Conservation (phyloP, 768 basidiomycete genomes). For the Lentinula sp. region DNA sequence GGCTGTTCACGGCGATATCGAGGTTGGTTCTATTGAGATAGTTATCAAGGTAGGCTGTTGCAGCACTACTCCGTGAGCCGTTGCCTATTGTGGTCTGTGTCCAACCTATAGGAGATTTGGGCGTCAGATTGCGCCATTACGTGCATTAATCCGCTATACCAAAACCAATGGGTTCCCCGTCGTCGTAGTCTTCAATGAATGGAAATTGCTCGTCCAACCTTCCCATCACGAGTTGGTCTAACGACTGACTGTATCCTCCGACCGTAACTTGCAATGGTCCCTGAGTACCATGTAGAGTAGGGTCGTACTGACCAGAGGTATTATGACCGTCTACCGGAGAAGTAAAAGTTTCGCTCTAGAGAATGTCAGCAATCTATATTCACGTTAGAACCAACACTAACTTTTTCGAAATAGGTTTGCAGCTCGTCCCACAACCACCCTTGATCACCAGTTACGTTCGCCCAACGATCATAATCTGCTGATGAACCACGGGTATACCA, state of each 20-base stretch:
- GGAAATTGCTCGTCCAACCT: slow-evolving; percentile 18
- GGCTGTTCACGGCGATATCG: slow-evolving; percentile 13
- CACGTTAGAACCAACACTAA: not conserved
- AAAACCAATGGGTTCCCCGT: slow-evolving; percentile 21
- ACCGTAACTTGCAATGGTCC: slow-evolving; percentile 21
- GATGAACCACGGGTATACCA: slow-evolving; percentile 14
- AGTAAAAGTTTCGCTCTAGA: not conserved
- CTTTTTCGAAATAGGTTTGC: slow-evolving; percentile 15
- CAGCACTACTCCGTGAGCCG: slow-evolving; percentile 15
- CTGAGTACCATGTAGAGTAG: slow-evolving; percentile 19
- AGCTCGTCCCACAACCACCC: slow-evolving; percentile 28
- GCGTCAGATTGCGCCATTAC: not conserved
- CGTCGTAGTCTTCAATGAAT: slow-evolving; percentile 24
- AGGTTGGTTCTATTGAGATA: slow-evolving; percentile 16
- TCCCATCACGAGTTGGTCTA: slow-evolving; percentile 13
- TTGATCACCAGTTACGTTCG: slow-evolving; percentile 18
- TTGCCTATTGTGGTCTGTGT: slow-evolving; percentile 12
- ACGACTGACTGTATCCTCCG: slow-evolving; percentile 15
- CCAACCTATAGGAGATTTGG: slow-evolving; percentile 9
- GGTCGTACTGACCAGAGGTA: slow-evolving; percentile 12
- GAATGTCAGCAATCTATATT: not conserved
- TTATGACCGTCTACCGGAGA: not conserved
- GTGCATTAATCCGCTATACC: slow-evolving; percentile 10
- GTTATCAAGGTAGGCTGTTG: slow-evolving; percentile 17
- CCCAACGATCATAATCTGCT: slow-evolving; percentile 25